Conservation (phyloP, 805 yeast genomes). For the Candida argentea region DNA sequence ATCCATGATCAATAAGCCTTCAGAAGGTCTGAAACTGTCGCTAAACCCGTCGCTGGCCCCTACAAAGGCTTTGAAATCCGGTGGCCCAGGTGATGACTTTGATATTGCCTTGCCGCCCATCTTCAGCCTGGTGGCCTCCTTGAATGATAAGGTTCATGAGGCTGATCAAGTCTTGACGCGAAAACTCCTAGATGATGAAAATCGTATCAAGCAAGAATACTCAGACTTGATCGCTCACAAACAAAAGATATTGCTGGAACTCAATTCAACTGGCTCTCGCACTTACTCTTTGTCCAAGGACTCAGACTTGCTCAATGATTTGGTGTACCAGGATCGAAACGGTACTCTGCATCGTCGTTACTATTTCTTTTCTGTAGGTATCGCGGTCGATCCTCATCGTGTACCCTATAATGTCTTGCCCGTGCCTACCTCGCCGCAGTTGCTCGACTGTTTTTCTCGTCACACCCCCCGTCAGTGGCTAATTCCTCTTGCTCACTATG, state of each 20-base stretch:
- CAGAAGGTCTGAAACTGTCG: not conserved
- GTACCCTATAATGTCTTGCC: no score
- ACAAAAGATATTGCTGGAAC: slow-evolving; percentile 12
- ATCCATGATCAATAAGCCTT: slow-evolving; percentile 1
- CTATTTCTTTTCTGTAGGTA: slow-evolving; percentile 11
- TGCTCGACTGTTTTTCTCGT: no score
- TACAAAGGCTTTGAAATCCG: no score
- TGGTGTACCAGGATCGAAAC: slow-evolving; percentile 4
- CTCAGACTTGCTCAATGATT: no score
- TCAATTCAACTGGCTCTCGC: slow-evolving; percentile 25
- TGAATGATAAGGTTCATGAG: slow-evolving; percentile 14
- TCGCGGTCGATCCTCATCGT: no score
- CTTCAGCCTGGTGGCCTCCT: slow-evolving; percentile 18
- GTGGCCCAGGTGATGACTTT: slow-evolving; percentile 8
- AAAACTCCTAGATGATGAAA: slow-evolving; percentile 11
- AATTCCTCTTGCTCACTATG: no score
- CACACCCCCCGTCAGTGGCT: no score
- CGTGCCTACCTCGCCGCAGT: no score
- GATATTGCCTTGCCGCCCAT: slow-evolving; percentile 17
- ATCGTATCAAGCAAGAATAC: slow-evolving; percentile 8
- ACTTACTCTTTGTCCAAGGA: no score
- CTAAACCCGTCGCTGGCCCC: no score
- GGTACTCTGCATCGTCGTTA: slow-evolving; percentile 12
- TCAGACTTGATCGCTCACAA: slow-evolving; percentile 7
- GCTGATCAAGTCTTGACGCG: slow-evolving; percentile 11